Evolutionary conservation across 805 yeast genomes (phyloP).

Genomic region (Yarrowia phangngaensis): DNA sequence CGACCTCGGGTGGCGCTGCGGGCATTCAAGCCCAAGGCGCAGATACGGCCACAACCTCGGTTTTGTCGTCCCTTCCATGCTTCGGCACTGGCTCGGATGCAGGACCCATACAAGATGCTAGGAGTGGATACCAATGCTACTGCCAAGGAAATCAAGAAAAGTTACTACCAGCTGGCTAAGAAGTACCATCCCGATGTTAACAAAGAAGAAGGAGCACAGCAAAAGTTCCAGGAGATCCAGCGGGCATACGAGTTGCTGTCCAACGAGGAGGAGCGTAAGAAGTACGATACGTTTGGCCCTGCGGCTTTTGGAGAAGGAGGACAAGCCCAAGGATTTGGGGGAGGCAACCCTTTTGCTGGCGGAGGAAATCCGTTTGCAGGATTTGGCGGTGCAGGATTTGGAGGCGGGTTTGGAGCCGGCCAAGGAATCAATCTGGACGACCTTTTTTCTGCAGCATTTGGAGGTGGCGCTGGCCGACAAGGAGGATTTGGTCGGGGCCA

Average conservation of each 20-base stretch:
- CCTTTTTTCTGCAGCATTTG: constrained; percentile 40
- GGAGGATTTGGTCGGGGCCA: constrained; percentile 42
- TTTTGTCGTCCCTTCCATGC: background rate
- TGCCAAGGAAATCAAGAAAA: constrained; percentile 84
- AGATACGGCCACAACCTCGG: too few species aligned
- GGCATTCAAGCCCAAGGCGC: constrained; percentile 9
- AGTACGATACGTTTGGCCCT: constrained; percentile 89
- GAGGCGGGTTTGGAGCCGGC: constrained; percentile 38
- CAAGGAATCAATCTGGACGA: constrained; percentile 40
- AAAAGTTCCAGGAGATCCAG: constrained; percentile 85
- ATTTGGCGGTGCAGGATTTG: constrained; percentile 47
- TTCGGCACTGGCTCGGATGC: constrained; percentile 29
- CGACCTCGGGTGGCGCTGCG: constrained; percentile 17
- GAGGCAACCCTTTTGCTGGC: constrained; percentile 43
- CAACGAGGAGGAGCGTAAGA: constrained; percentile 78
- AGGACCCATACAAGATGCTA: constrained; percentile 78
- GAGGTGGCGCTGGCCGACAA: constrained; percentile 39
- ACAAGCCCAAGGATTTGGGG: constrained; percentile 45
- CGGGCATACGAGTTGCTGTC: constrained; percentile 90
- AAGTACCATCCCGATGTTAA: constrained; percentile 95
- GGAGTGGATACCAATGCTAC: constrained; percentile 74
- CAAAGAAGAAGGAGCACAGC: constrained; percentile 83
- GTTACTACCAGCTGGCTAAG: constrained; percentile 89
- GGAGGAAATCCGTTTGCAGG: constrained; percentile 53
- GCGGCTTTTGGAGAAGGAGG: constrained; percentile 68